Conservation (phyloP, 768 basidiomycete species). For the Rhizopogon roseolus region DNA sequence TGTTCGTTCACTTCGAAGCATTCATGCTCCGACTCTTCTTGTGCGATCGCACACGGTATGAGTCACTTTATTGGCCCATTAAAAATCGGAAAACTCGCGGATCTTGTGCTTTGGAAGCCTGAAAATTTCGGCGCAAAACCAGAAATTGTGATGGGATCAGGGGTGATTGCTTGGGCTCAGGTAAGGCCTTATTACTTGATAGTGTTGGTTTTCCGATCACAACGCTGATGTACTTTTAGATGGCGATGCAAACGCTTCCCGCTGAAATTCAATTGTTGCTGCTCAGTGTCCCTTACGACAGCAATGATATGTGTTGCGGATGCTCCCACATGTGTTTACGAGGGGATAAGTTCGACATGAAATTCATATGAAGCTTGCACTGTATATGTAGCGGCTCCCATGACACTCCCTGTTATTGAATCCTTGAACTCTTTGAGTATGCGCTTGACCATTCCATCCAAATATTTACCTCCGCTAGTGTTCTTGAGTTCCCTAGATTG, state of each 20-base stretch:
- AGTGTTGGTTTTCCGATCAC: not conserved
- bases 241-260: conserved; percentile 97
- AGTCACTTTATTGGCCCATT: conserved; percentile 83
- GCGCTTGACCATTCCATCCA: too few relatives aligned
- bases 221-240: conserved; percentile 36
- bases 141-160: conserved; percentile 92
- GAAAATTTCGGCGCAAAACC: conserved; percentile 91
- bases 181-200: conserved; percentile 34
- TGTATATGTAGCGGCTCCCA: too few relatives aligned
- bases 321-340: too few relatives aligned
- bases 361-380: too few relatives aligned
- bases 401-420: too few relatives aligned
- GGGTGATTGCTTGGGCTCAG: conserved; percentile 88
- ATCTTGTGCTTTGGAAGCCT: conserved; percentile 94
- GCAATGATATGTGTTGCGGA: too few relatives aligned
- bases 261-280: too few relatives aligned
- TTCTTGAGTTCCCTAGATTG: too few relatives aligned
- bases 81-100: conserved; percentile 78
- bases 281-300: too few relatives aligned
- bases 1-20: not conserved
- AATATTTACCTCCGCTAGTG: too few relatives aligned
- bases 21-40: not conserved
- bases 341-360: too few relatives aligned
- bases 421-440: too few relatives aligned
- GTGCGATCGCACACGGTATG: conserved; percentile 80